A percentile compares a stretch with the other conserved stretches of the same genome.
Conservation (phyloP, 2,329 filamentous ascomycete species). For the Aspergillus oerlinghausenensis region DNA sequence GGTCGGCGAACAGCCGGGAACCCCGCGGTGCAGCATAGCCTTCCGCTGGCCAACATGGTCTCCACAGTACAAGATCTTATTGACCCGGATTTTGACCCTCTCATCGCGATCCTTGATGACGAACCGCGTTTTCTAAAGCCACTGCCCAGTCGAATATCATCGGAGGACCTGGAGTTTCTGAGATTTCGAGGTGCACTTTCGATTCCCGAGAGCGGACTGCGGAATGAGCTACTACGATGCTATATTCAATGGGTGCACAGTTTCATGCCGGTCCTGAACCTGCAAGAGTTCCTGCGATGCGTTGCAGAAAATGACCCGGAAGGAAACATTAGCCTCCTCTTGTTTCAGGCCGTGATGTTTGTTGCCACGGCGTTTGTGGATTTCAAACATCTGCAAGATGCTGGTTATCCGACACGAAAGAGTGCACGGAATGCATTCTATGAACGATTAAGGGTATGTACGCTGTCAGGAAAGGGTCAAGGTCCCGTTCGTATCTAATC, state of each 20-base stretch:
- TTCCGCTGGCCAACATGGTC: constrained; percentile 36
- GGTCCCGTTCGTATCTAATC: not conserved
- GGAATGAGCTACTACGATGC: constrained; percentile 70
- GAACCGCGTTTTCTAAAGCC: constrained; percentile 66
- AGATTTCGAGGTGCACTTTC: constrained; percentile 73
- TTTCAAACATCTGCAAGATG: constrained; percentile 64
- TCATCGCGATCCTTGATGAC: constrained; percentile 34
- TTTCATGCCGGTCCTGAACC: constrained; percentile 78
- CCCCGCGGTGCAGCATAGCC: constrained; percentile 24
- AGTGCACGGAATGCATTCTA: constrained; percentile 79
- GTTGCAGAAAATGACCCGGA: constrained; percentile 63
- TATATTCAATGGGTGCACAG: constrained; percentile 85
- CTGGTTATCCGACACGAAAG: constrained; percentile 70
- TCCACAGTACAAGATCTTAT: constrained; percentile 35
- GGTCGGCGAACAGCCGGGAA: constrained; percentile 27
- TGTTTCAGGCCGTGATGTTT: constrained; percentile 94
- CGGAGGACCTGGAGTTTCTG: constrained; percentile 75
- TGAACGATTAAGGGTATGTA: constrained; percentile 67
- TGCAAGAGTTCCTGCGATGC: constrained; percentile 50
- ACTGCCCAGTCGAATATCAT: constrained; percentile 65
- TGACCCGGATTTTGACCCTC: constrained; percentile 36
- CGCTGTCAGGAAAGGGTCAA: constrained; percentile 32
- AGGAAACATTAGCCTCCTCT: constrained; percentile 68
- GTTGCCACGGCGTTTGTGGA: constrained; percentile 80
- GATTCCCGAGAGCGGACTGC: constrained; percentile 62